phyloP scores from a whole-genome alignment of 768 basidiomycete genomes.

The Royoungia palumana region DNA sequence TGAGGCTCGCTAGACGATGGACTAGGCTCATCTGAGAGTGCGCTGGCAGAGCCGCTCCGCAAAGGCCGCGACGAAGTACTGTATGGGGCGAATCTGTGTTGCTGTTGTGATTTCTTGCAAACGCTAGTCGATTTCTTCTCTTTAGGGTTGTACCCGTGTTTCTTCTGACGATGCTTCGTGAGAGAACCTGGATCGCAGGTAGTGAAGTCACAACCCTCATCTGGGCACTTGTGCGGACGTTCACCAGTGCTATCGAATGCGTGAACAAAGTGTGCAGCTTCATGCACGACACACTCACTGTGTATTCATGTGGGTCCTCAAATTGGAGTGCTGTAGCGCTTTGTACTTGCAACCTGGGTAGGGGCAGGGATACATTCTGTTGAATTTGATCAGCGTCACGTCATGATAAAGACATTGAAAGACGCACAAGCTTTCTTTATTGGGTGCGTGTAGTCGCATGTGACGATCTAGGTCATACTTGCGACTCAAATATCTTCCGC shows the following conservation, averaged over 20 bases:
- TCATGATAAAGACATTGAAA: not conserved
- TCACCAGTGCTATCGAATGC: slow-evolving; percentile 5
- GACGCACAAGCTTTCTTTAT: slow-evolving; percentile 27
- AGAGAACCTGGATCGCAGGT: slow-evolving; percentile 21
- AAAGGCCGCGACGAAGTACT: too few species aligned
- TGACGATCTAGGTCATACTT: slow-evolving; percentile 29
- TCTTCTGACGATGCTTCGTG: slow-evolving; percentile 18
- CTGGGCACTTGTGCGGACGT: slow-evolving; percentile 16
- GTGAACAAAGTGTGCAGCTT: not conserved
- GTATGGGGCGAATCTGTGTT: too few species aligned
- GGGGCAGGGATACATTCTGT: slow-evolving; percentile 26
- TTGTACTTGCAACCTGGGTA: slow-evolving; percentile 17
- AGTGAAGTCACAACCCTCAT: slow-evolving; percentile 10
- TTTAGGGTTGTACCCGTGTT: slow-evolving; percentile 21
- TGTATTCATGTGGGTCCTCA: slow-evolving; percentile 25
- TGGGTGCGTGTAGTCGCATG: slow-evolving; percentile 19
- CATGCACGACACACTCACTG: slow-evolving; percentile 26
- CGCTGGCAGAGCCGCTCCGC: too few species aligned
- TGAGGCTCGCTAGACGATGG: too few species aligned
- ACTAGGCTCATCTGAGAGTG: too few species aligned
- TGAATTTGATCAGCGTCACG: slow-evolving; percentile 1
- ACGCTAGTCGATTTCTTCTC: not conserved
- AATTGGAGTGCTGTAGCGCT: slow-evolving; percentile 28
- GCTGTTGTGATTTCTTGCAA: too few species aligned
- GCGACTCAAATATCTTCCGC: slow-evolving; percentile 17